Evolutionary conservation across 2,329 filamentous ascomycete species (phyloP).

Genomic region (Penicillium olsonii): DNA sequence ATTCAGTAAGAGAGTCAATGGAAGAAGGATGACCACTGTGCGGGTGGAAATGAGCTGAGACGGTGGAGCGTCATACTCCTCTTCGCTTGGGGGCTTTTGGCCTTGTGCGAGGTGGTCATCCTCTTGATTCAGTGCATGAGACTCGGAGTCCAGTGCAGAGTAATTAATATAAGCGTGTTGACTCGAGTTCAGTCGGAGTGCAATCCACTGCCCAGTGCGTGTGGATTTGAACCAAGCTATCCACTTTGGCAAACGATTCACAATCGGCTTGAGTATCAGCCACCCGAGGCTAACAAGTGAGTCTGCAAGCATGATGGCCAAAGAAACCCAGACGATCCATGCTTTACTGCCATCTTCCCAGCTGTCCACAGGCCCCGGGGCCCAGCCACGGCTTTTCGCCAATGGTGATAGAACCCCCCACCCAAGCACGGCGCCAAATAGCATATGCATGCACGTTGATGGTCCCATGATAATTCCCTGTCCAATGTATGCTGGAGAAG

Average conservation of each 20-base stretch:
- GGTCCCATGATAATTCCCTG: conserved; percentile 99
- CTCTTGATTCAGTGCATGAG: conserved; percentile 6
- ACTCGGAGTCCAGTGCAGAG: conserved; percentile 27
- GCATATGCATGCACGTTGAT: conserved; percentile 92
- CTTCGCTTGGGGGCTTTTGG: conserved; percentile 1
- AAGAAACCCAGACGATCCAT: conserved; percentile 96
- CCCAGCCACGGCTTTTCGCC: conserved; percentile 84
- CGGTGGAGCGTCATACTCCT: conserved; percentile 74
- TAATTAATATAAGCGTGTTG: conserved; percentile 33
- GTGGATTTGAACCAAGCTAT: conserved; percentile 32
- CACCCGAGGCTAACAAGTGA: conserved; percentile 85
- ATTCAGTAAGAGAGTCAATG: conserved; percentile 76
- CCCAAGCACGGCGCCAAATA: conserved; percentile 81
- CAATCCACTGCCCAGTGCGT: conserved; percentile 29
- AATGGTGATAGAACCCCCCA: conserved; percentile 91
- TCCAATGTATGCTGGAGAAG: conserved; percentile 93
- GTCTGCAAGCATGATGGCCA: conserved; percentile 96
- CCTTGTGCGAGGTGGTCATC: conserved; percentile 1
- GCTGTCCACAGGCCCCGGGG: conserved; percentile 78
- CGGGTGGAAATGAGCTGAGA: conserved; percentile 76
- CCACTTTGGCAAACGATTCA: conserved; percentile 49
- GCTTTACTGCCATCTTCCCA: conserved; percentile 95
- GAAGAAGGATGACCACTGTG: conserved; percentile 72
- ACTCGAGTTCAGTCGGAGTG: conserved; percentile 20
- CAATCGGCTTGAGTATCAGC: conserved; percentile 66